phyloP scores from a whole-genome alignment of 2,329 filamentous ascomycete genomes.

The Phialophora macrospora region DNA sequence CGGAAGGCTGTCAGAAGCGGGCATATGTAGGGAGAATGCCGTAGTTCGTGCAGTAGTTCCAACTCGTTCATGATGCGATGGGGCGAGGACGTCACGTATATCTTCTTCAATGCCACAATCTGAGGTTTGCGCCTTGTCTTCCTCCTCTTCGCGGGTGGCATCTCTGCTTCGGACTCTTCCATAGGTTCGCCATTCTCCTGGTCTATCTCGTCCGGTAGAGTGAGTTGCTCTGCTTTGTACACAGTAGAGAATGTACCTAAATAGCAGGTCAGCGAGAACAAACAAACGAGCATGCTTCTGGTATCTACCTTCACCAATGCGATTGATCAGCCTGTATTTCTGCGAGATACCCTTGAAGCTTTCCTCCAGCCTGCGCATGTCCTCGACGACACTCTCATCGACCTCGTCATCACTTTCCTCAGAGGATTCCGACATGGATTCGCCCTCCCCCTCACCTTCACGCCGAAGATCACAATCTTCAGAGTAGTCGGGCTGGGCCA shows the following conservation, averaged over 20 bases:
- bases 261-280: slow-evolving; percentile 24
- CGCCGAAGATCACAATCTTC: slow-evolving; percentile 40
- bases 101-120: slow-evolving; percentile 98
- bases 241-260: slow-evolving; percentile 96
- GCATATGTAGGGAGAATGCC: slow-evolving; percentile 82
- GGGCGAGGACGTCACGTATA: slow-evolving; percentile 96
- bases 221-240: slow-evolving; percentile 94
- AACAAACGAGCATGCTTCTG: slow-evolving; percentile 25
- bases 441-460: slow-evolving; percentile 39
- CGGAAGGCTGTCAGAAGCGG: slow-evolving; percentile 97
- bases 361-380: slow-evolving; percentile 83
- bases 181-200: slow-evolving; percentile 82
- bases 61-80: slow-evolving; percentile 94
- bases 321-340: slow-evolving; percentile 88
- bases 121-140: slow-evolving; percentile 62
- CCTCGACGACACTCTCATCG: slow-evolving; percentile 68
- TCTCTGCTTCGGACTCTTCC: slow-evolving; percentile 68
- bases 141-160: slow-evolving; percentile 67
- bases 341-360: slow-evolving; percentile 83
- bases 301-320: slow-evolving; percentile 87
- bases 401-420: slow-evolving; percentile 49
- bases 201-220: slow-evolving; percentile 74
- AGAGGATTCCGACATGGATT: slow-evolving; percentile 35
- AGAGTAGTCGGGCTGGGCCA: slow-evolving; percentile 7
- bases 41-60: slow-evolving; percentile 85